Evolutionary conservation across 805 yeast genomes (phyloP).

Genomic region (Clavispora carvajalis): DNA sequence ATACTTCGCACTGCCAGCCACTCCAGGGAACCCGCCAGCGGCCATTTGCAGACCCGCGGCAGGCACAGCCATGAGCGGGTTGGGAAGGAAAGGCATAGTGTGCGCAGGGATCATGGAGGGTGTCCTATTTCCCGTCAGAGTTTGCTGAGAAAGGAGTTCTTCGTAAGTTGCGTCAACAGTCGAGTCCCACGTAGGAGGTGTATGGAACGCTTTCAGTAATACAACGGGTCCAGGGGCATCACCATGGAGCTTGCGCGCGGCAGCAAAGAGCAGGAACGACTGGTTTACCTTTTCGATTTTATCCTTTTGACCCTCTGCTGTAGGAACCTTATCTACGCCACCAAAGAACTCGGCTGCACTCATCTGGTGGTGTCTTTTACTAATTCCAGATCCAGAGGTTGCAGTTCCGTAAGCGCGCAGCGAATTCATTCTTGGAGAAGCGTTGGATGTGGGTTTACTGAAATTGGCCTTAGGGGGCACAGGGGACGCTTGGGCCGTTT

Average conservation of each 20-base stretch:
- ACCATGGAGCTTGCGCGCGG: conserved; percentile 33
- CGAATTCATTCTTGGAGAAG: conserved; percentile 30
- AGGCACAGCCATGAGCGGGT: conserved; percentile 22
- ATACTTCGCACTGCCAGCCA: conserved; percentile 8
- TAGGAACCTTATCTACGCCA: conserved; percentile 33
- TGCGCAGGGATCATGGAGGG: conserved; percentile 15
- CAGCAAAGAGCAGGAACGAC: conserved; percentile 50
- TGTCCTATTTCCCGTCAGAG: conserved; percentile 7
- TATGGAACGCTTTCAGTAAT: conserved; percentile 60
- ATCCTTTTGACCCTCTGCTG: conserved; percentile 29
- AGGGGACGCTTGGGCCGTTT: conserved; percentile 21
- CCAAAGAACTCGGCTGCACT: conserved; percentile 41
- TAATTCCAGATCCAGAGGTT: conserved; percentile 10
- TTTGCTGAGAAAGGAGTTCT: conserved; percentile 42
- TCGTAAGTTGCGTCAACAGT: conserved; percentile 55
- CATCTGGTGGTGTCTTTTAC: conserved; percentile 33
- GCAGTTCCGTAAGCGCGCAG: conserved; percentile 27
- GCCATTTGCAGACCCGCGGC: conserved; percentile 19
- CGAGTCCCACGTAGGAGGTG: conserved; percentile 74
- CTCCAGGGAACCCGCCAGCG: conserved; percentile 13
- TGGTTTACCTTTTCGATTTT: conserved; percentile 33
- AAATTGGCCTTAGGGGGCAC: conserved; percentile 21
- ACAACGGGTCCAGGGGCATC: conserved; percentile 18
- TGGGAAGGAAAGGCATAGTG: conserved; percentile 24
- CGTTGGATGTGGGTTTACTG: conserved; percentile 22